Conservation (phyloP, 805 yeast genomes). For the Saccharomycopsis sp. region DNA sequence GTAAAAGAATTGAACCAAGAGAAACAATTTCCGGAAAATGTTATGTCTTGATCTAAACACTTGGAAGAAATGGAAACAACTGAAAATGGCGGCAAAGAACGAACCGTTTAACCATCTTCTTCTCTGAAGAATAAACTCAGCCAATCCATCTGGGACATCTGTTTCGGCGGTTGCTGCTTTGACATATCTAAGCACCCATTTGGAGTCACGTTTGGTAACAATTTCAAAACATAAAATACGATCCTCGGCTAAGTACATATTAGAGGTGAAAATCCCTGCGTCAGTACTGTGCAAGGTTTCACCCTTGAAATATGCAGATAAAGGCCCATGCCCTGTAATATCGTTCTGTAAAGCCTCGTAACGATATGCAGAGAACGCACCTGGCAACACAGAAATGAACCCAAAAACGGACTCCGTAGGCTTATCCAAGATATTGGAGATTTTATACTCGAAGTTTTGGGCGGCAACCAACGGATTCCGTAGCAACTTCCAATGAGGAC, state of each 20-base stretch:
- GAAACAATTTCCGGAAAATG: conserved; percentile 53
- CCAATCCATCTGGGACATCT: conserved; percentile 86
- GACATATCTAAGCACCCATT: conserved; percentile 81
- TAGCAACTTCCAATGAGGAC: conserved; percentile 48
- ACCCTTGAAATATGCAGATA: conserved; percentile 88
- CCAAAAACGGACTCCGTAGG: conserved; percentile 96
- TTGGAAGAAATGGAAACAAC: conserved; percentile 69
- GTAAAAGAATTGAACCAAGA: conserved; percentile 74
- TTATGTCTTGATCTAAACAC: conserved; percentile 79
- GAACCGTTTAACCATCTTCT: conserved; percentile 98
- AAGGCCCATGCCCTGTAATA: conserved; percentile 69
- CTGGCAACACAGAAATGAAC: conserved; percentile 89
- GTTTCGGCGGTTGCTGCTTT: conserved; percentile 87
- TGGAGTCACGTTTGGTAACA: conserved; percentile 68
- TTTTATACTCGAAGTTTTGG: conserved; percentile 94
- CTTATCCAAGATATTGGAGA: conserved; percentile 89
- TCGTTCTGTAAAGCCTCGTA: conserved; percentile 68
- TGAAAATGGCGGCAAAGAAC: conserved; percentile 87
- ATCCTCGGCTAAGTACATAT: conserved; percentile 97
- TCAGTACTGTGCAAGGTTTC: conserved; percentile 50
- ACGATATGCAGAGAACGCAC: conserved; percentile 94
- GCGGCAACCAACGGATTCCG: conserved; percentile 92
- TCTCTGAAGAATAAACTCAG: conserved; percentile 87
- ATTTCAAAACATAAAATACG: conserved; percentile 91
- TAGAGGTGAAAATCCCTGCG: conserved; percentile 83